These are phyloP conservation scores for Beauveria australis DNA, from an alignment of 2,329 filamentous ascomycete genomes.

Conservation along the genomic window DNA sequence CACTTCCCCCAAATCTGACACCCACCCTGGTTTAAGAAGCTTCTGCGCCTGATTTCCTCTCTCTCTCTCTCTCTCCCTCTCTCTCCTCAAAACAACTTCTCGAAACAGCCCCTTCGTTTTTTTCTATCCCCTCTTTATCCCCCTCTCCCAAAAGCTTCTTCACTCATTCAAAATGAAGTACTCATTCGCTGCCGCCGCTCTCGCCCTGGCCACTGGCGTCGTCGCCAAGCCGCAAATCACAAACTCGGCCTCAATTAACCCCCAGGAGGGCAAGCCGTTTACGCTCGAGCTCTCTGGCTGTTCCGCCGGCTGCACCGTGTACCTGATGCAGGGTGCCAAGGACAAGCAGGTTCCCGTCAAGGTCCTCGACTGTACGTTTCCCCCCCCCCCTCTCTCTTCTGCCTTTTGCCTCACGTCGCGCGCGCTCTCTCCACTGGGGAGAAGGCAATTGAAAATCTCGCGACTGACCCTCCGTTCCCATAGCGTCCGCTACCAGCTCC, in stretches of 20 bases:
- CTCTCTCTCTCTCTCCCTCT: too few species aligned
- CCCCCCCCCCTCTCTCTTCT: too few species aligned
- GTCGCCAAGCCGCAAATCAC: slow-evolving; percentile 6
- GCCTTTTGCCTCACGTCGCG: too few species aligned
- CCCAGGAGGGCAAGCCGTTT: slow-evolving; percentile 4
- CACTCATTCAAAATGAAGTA: slow-evolving; percentile 1
- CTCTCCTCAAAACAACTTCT: too few species aligned
- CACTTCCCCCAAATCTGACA: too few species aligned
- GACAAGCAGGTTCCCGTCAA: neutral
- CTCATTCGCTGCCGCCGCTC: slow-evolving; percentile 2
- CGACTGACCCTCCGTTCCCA: neutral
- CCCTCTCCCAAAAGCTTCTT: neutral
- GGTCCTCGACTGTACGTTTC: neutral
- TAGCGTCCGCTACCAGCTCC: neutral
- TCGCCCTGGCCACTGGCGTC: slow-evolving; percentile 3
- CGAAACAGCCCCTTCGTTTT: too few species aligned
- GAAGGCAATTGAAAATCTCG: too few species aligned
- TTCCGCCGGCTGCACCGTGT: neutral
- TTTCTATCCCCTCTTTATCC: too few species aligned
- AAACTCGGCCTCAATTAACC: neutral
- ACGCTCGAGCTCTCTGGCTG: slow-evolving; percentile 6
- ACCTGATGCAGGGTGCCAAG: slow-evolving; percentile 8
- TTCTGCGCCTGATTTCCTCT: too few species aligned
- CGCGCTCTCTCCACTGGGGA: too few species aligned
- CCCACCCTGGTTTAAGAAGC: too few species aligned